Percentiles rank a stretch among this genome's conserved stretches.
Evolutionary conservation across 106 monocot species (phyloP).

Genomic region (Acorus gramineus): DNA sequence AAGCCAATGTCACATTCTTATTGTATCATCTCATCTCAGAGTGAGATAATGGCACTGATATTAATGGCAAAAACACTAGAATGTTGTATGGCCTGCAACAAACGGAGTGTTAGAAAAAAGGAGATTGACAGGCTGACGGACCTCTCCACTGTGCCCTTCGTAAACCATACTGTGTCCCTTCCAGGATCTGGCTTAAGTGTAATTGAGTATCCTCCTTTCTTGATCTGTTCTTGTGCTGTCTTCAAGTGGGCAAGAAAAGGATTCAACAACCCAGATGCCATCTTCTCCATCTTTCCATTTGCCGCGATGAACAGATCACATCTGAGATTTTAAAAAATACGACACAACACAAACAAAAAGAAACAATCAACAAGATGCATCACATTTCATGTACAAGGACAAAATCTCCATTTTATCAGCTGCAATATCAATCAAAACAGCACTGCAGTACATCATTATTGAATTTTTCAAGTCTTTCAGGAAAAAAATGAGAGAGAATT

Average conservation of each 20-base stretch:
- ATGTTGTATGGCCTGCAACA: too few species aligned
- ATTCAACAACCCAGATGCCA: conserved; percentile 57
- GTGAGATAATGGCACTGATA: neutral
- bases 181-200: conserved; percentile 38
- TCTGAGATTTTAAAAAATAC: conserved; percentile 22
- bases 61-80: neutral
- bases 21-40: neutral
- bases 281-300: conserved; percentile 54
- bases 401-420: too few species aligned
- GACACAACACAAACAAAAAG: neutral
- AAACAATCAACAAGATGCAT: neutral
- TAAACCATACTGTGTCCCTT: conserved; percentile 48
- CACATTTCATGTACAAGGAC: too few species aligned
- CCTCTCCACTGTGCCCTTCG: conserved; percentile 63
- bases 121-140: neutral
- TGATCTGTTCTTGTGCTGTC: conserved; percentile 55
- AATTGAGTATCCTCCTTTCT: conserved; percentile 69
- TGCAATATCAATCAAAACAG: too few species aligned
- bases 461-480: too few species aligned
- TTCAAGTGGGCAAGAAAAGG: conserved; percentile 66
- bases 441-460: too few species aligned
- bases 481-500: too few species aligned
- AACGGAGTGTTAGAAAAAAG: too few species aligned
- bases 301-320: conserved; percentile 60
- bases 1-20: neutral